Conservation (phyloP, 306 rosid species). For the Carpinus fangiana region DNA sequence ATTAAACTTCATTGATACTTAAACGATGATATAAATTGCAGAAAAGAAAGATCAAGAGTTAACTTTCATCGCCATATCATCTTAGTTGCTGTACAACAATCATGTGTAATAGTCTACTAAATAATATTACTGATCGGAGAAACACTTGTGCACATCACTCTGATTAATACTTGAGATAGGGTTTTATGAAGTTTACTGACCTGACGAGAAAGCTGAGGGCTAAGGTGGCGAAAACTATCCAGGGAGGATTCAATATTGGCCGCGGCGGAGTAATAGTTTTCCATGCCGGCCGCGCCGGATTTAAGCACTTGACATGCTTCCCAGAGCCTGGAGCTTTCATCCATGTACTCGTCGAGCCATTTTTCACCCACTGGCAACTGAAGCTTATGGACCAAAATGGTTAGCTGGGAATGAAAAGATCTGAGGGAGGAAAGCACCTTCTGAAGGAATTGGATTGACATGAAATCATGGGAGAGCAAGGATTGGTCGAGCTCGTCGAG, state of each 20-base stretch:
- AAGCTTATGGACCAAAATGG: conserved; percentile 62
- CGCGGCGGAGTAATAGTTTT: conserved; percentile 41
- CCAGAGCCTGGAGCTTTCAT: conserved; percentile 80
- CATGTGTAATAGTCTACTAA: too few relatives aligned
- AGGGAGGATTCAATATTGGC: conserved; percentile 51
- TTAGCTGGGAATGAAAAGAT: conserved; percentile 70
- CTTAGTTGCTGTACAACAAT: too few relatives aligned
- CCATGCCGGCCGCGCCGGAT: conserved; percentile 63
- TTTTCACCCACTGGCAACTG: conserved; percentile 77
- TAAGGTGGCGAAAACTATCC: conserved; percentile 48
- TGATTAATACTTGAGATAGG: not conserved
- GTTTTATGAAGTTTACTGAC: conserved; percentile 24
- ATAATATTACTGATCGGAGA: too few relatives aligned
- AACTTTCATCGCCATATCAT: too few relatives aligned
- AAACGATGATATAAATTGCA: too few relatives aligned
- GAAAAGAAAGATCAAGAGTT: too few relatives aligned
- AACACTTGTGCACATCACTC: too few relatives aligned
- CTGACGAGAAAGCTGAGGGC: conserved; percentile 59
- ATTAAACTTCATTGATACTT: too few relatives aligned
- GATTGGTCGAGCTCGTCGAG: conserved; percentile 60
- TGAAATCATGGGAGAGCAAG: conserved; percentile 50
- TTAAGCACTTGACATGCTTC: conserved; percentile 79
- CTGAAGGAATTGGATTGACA: conserved; percentile 78
- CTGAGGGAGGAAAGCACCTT: conserved; percentile 62
- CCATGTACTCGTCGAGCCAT: conserved; percentile 95